Conservation (phyloP, 2,329 filamentous ascomycete species). For the Aspergillus ruber region DNA sequence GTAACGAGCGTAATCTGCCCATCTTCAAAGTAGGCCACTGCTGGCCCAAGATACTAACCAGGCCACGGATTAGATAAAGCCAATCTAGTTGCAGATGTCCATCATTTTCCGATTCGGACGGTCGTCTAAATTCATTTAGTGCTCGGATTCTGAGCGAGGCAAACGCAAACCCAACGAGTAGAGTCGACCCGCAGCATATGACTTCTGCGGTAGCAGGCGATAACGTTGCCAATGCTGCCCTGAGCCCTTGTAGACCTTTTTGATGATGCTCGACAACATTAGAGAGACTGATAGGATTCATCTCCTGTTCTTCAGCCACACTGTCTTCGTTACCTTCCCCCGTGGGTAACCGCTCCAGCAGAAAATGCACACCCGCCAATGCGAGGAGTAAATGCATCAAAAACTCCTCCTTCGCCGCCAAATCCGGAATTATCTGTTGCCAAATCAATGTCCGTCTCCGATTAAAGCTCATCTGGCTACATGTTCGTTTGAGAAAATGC, state of each 20-base stretch:
- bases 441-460: slow-evolving; percentile 5
- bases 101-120: neutral
- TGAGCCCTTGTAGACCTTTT: slow-evolving; percentile 11
- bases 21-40: slow-evolving; percentile 10
- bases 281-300: slow-evolving; percentile 1
- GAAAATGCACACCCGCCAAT: slow-evolving; percentile 14
- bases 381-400: slow-evolving; percentile 22
- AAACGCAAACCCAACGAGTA: slow-evolving; percentile 15
- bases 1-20: slow-evolving; percentile 7
- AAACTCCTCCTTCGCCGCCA: slow-evolving; percentile 11
- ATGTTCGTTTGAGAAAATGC: slow-evolving; percentile 13
- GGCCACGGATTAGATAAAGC: slow-evolving; percentile 12
- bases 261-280: slow-evolving; percentile 16
- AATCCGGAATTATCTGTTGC: slow-evolving; percentile 16
- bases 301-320: neutral
- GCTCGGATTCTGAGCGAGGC: slow-evolving; percentile 10
- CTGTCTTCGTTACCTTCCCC: neutral
- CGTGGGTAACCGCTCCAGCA: slow-evolving; percentile 1
- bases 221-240: slow-evolving; percentile 7
- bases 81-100: slow-evolving; percentile 9
- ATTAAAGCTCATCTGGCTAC: slow-evolving; percentile 8
- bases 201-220: slow-evolving; percentile 6
- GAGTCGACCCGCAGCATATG: slow-evolving; percentile 12
- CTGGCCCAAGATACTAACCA: slow-evolving; percentile 4
- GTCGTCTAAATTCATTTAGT: neutral